Conservation (phyloP, 768 basidiomycete species). For the Brasilioporus rufonigricans region DNA sequence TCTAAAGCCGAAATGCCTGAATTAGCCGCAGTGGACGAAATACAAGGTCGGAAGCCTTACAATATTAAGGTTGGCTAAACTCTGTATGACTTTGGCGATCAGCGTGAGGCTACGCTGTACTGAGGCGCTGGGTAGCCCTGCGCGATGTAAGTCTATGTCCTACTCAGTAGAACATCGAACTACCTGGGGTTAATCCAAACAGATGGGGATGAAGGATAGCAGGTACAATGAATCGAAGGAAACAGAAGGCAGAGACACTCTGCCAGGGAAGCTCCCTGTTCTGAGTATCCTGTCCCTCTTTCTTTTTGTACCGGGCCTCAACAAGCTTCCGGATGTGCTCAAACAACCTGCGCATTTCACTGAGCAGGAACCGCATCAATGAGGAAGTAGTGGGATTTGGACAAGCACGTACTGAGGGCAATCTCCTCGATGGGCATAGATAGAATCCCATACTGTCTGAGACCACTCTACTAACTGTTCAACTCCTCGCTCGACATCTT, state of each 20-base stretch:
- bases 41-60: conserved; percentile 38
- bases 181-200: conserved; percentile 76
- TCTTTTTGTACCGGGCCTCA: conserved; percentile 57
- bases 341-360: conserved; percentile 73
- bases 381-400: conserved; percentile 4
- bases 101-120: conserved; percentile 80
- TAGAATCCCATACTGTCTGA: conserved; percentile 75
- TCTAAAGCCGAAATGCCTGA: conserved; percentile 34
- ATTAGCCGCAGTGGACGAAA: conserved; percentile 2
- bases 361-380: conserved; percentile 27
- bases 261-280: conserved; percentile 68
- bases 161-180: conserved; percentile 5
- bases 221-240: conserved; percentile 86
- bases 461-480: conserved; percentile 77
- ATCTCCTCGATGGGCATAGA: conserved; percentile 67
- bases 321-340: conserved; percentile 69
- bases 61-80: conserved; percentile 78
- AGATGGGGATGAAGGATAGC: conserved; percentile 87
- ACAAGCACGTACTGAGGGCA: conserved; percentile 65
- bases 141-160: conserved; percentile 9
- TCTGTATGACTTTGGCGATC: conserved; percentile 88
- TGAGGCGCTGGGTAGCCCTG: conserved; percentile 63
- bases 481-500: conserved; percentile 64
- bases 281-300: conserved; percentile 39
- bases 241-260: conserved; percentile 86